Conservation (phyloP, 306 rosid genomes). For the Trifolium pratense region DNA sequence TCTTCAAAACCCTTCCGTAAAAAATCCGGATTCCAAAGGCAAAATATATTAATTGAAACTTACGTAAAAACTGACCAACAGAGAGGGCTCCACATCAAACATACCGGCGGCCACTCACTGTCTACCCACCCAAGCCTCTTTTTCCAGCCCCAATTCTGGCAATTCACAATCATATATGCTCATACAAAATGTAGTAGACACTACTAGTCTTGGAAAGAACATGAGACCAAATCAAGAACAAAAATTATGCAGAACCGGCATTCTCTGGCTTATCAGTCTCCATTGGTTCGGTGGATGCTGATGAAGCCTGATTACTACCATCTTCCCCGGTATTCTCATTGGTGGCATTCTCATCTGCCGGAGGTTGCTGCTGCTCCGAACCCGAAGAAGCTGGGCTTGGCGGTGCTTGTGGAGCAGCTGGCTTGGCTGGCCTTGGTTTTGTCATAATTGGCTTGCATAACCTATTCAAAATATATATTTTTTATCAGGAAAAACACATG, state of each 20-base stretch:
- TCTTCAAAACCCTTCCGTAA: constrained; percentile 48
- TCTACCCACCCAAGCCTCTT: constrained; percentile 26
- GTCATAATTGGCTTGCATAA: constrained; percentile 86
- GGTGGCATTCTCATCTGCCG: constrained; percentile 29
- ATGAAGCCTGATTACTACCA: constrained; percentile 50
- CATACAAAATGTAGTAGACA: constrained; percentile 32
- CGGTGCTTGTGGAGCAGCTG: constrained; percentile 65
- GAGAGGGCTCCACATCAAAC: constrained; percentile 32
- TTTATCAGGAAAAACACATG: not conserved
- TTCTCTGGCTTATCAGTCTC: constrained; percentile 74
- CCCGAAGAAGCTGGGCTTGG: constrained; percentile 57
- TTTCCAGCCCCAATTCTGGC: constrained; percentile 23
- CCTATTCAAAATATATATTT: constrained; percentile 43
- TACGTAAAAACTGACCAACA: constrained; percentile 27
- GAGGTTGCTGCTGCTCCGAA: constrained; percentile 48
- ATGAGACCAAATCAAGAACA: constrained; percentile 37
- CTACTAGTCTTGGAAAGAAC: constrained; percentile 30
- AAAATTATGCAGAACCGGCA: constrained; percentile 55
- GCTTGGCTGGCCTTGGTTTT: constrained; percentile 82
- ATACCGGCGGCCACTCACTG: constrained; percentile 25
- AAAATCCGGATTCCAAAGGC: constrained; percentile 54
- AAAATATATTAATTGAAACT: constrained; percentile 43
- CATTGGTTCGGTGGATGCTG: constrained; percentile 70
- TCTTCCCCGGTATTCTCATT: constrained; percentile 39
- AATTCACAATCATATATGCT: constrained; percentile 28